Evolutionary conservation across 192 early-diverging fungal genomes (phyloP), one percentile per base, ranked within the genome.

Genomic region (Backusella mclennaniae): DNA sequence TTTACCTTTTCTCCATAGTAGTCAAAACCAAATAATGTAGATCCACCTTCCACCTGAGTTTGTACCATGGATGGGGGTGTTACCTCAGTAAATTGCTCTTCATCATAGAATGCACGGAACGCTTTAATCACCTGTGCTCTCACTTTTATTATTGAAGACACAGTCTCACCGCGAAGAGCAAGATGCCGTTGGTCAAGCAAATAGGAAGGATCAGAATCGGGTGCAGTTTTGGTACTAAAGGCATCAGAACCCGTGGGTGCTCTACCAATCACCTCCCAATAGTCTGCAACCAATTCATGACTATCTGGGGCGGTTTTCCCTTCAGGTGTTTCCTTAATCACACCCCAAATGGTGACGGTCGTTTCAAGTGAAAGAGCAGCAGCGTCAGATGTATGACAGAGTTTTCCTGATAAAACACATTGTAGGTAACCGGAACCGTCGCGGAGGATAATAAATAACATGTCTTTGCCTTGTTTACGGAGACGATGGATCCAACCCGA

Each of bases 41-140:
- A 91, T 5, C 98, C 98, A 66, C 98, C 98, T 87, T 99, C 98
- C 19, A 98, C 97, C 82, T 98, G 96, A 53, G 97, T 99, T 87
- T 99, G 97, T 36, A 99, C 98, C 96, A 99, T 95, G 79, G 93
- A 90, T 19, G 98, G 98, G n/a, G 98, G 97, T 15, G 93, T 98
- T 19, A 99, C 95, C 85, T 99, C 98, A 69, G 84, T 81, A 76
- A 94, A 94, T n/a, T 89, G 88, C 38, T 85, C 86, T 39, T 81
- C 78, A 41, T 97, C 94, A 86, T 98, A 99, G 86, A 94, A 94
- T 74, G 94, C 94, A 77, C 98, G 96, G 93, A 99, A 99, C 0
- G 97, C 94, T 46, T 92, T 93, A 83, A 99, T 87, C 31, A 95
- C 91, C 35, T 92, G 79, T 39, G 94, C 84, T 72, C 98, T 93